A percentile compares a stretch with the other conserved stretches of the same genome.
Evolutionary conservation across 768 basidiomycete species (phyloP).

Genomic region (Hirschioporus abietinus): DNA sequence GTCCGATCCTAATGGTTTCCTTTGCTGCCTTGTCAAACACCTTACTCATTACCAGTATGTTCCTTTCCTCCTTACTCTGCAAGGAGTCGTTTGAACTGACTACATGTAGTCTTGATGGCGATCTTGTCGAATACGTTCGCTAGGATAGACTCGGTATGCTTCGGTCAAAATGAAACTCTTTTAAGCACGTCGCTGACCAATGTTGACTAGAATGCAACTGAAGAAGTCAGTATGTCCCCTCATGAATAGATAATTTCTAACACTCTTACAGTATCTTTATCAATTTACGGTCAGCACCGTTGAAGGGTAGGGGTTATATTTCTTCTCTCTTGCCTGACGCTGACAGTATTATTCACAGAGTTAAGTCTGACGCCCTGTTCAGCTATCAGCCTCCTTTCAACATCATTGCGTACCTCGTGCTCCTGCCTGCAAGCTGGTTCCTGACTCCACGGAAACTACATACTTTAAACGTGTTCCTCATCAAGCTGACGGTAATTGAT

Average conservation of each 20-base stretch:
- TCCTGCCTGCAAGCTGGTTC: slow-evolving; percentile 75
- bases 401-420: slow-evolving; percentile 69
- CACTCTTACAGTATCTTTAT: slow-evolving; percentile 61
- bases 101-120: slow-evolving; percentile 64
- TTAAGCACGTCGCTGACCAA: not conserved
- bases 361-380: slow-evolving; percentile 86
- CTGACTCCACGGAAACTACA: slow-evolving; percentile 77
- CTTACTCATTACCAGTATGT: slow-evolving; percentile 72
- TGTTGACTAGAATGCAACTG: slow-evolving; percentile 46
- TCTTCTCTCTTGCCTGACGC: not conserved
- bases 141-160: slow-evolving; percentile 55
- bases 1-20: slow-evolving; percentile 71
- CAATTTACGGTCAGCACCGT: slow-evolving; percentile 84
- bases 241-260: not conserved
- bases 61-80: not conserved
- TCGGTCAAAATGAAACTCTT: not conserved
- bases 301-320: slow-evolving; percentile 57
- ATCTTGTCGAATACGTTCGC: slow-evolving; percentile 89
- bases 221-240: slow-evolving; percentile 37
- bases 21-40: slow-evolving; percentile 81
- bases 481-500: slow-evolving; percentile 63
- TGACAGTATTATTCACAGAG: slow-evolving; percentile 37
- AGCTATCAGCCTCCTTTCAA: slow-evolving; percentile 93
- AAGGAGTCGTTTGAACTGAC: slow-evolving; percentile 1
- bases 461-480: slow-evolving; percentile 77